Percentiles rank a stretch among this genome's conserved stretches.
These are phyloP conservation scores for Sarocladium kiliense DNA, from an alignment of 2,329 filamentous ascomycete genomes.

Conservation along the genomic window DNA sequence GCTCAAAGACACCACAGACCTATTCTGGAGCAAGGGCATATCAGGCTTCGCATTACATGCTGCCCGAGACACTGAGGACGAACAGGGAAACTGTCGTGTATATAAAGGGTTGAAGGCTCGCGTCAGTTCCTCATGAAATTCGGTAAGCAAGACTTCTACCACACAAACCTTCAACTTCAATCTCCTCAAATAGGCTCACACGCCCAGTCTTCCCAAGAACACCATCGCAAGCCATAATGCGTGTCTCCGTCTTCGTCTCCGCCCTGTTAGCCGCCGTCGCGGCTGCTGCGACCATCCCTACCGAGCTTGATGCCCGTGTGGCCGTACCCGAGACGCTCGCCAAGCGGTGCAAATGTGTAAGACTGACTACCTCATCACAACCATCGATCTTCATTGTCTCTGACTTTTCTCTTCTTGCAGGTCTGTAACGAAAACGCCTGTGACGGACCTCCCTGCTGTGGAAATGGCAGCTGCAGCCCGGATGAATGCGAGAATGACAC, in stretches of 20 bases:
- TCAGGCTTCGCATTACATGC: too few species aligned
- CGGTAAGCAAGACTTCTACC: too few species aligned
- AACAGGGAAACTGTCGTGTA: too few species aligned
- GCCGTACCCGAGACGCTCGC: neutral
- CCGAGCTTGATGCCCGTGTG: neutral
- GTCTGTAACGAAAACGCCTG: neutral
- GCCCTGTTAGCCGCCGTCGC: neutral
- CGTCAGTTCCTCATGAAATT: too few species aligned
- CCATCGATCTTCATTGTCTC: too few species aligned
- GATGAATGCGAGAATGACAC: neutral
- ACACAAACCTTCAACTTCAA: too few species aligned
- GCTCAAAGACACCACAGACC: too few species aligned
- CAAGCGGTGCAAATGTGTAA: conserved; percentile 3
- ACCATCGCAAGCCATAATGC: neutral
- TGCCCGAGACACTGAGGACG: too few species aligned
- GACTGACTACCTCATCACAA: neutral
- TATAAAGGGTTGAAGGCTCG: too few species aligned
- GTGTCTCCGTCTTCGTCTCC: neutral
- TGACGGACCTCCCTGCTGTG: neutral
- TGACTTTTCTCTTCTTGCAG: neutral
- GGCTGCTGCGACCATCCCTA: neutral
- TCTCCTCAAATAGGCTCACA: too few species aligned
- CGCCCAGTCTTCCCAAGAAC: neutral
- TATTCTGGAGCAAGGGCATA: too few species aligned
- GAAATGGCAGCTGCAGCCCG: neutral